These are phyloP conservation scores for Cinnamomum micranthum DNA, from an alignment of 164 flowering plant genomes.

Conservation along the genomic window DNA sequence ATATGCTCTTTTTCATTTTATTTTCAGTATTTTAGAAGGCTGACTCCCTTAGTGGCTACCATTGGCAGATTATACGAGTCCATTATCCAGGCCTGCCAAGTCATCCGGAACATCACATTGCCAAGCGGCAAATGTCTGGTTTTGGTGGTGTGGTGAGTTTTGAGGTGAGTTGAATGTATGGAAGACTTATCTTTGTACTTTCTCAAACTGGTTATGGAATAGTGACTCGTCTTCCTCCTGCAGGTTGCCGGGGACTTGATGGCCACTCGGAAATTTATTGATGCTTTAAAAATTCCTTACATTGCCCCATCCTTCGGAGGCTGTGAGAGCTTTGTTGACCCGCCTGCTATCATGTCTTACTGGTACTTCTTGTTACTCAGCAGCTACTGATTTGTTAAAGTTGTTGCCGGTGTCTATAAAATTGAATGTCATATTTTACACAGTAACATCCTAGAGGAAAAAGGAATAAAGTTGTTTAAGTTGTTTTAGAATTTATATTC, in stretches of 20 bases:
- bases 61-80: constrained; percentile 66
- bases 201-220: neutral
- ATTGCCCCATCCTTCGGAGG: constrained; percentile 98
- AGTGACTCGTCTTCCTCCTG: neutral
- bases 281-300: constrained; percentile 78
- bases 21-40: neutral
- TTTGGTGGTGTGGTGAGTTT: constrained; percentile 99
- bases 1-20: neutral
- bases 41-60: constrained; percentile 3
- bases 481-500: no score
- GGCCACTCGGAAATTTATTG: constrained; percentile 65
- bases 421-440: no score
- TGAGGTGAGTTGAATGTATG: constrained; percentile 51
- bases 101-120: constrained; percentile 88
- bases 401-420: no score
- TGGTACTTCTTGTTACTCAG: constrained; percentile 42
- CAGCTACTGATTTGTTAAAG: neutral
- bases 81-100: constrained; percentile 91
- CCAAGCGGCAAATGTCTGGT: constrained; percentile 86
- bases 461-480: no score
- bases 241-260: constrained; percentile 83
- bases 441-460: no score
- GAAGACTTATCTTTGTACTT: neutral
- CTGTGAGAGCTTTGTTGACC: constrained; percentile 97
- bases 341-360: constrained; percentile 96